Base-by-base conservation (phyloP, 257 asterid genomes). In the Euphrasia confusa region DNA sequence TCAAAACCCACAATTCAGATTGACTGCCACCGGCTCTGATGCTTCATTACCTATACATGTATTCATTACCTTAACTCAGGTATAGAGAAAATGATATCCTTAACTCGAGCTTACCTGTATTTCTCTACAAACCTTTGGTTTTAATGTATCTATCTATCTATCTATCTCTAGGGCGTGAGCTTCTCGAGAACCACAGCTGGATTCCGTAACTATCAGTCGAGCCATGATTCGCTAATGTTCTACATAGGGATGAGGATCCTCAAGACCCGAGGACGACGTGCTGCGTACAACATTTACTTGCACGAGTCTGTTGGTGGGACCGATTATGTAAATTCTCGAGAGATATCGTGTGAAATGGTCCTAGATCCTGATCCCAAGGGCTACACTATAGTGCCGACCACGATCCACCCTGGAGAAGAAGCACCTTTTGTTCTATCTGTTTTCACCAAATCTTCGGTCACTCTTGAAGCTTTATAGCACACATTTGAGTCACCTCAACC, bases 271-370 rank as follows among this genome's bases (percentile, higher is more conserved):
- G 99, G 99, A 11, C 90, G 83, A 8, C 97, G 99, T 66, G 97
- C 99, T 61, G 97, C 85, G 52, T 89, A 83, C 77, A 93, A 93
- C 68, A 93, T 93, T 27, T 93, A 89, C 79, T 40, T 93, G 83
- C 99, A 89, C 32, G 99, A 93, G 78, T 93, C 99, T 3, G 99
- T 89, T 45, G 99, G 99, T 49, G 99, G 99, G 30, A 93, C 99
- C 6, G 99, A 93, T 72, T 93, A 89, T 44, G 99, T 93, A 3
- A 93, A 93, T 66, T 89, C 97, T 65, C 81, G 99, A 55, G 99
- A 93, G 82, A 89, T 93, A 80, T 93, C 99, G 0, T 93, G 99
- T 32, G 99, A 89, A 71, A 93, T 93, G 99, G 99, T 93, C 70
- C 87, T 93, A 37, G 99, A 93, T 58, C 99, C 99, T 33, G 99